Base-by-base conservation (phyloP, 495 filamentous ascomycete species). In the Trichoderma parareesei region DNA sequence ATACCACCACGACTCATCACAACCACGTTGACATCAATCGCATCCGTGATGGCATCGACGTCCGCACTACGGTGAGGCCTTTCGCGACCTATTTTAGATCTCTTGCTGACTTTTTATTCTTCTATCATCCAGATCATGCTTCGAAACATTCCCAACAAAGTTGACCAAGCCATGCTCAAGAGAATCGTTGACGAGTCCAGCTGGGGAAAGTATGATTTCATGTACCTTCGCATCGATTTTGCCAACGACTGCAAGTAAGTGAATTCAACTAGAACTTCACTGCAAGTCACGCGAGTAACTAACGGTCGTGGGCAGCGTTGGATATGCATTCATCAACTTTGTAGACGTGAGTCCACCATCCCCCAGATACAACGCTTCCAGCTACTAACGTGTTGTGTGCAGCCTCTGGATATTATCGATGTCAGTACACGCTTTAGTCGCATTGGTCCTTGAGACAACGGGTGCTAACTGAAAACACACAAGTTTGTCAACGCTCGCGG, bases 271-370 rank as follows among this genome's bases (percentile, higher is more conserved):
- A 1, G 18, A 18, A 3, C n/a, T 18, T 4, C n/a, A 0, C 20
- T 14, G 3, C 38, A n/a, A 33, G 18, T 27, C 46, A 38, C 60
- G 16, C 46, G 33, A 20, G 9, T 42, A 37, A 42, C n/a, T 64
- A 41, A 60, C 42, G 72, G 77, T 63, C 59, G 67, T 68, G 62
- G 20, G 41, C 27, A 97, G 92, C 75, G 94, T 98, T 65, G 94
- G 94, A 65, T 98, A 98, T 79, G 94, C 92, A 0, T 98, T 98
- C 77, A 90, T 98, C 75, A 97, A 98, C 72, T 96, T 98, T 70
- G 84, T 85, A 57, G 85, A 91, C 73, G 88, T 93, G 70, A 83
- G 85, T 78, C 35, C 2, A 49, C 20, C 61, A 9, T 42, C 1
- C 0, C 49, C 40, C 27, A 27, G 1, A 49, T 20, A 7, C 27